A percentile compares a stretch with the other conserved stretches of the same genome.
Evolutionary conservation across 2,329 filamentous ascomycete genomes (phyloP).

Genomic region (Penicillium sp.): DNA sequence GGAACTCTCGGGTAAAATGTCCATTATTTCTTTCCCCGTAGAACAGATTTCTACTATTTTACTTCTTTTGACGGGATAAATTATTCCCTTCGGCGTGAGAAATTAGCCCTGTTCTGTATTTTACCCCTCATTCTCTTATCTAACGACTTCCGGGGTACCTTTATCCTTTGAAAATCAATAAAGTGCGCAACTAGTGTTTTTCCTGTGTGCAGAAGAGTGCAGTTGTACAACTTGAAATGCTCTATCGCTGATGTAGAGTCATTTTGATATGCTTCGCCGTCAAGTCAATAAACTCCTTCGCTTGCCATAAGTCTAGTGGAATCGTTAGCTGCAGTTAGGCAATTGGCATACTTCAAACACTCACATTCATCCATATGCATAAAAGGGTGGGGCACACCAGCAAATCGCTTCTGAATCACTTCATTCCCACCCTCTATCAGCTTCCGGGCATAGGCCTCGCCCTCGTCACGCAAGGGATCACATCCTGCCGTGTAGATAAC

Average conservation of each 20-base stretch:
- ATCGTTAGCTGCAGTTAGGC: background rate
- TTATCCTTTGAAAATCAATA: background rate
- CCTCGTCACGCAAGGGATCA: slow-evolving; percentile 51
- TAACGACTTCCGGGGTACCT: too few species aligned
- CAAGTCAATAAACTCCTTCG: slow-evolving; percentile 30
- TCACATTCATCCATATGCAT: slow-evolving; percentile 47
- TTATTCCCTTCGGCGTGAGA: too few species aligned
- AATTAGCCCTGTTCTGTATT: too few species aligned
- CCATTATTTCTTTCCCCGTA: too few species aligned
- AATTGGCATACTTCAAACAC: background rate
- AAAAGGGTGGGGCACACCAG: slow-evolving; percentile 51
- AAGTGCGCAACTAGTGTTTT: background rate
- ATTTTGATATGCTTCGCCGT: slow-evolving; percentile 20
- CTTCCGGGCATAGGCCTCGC: slow-evolving; percentile 47
- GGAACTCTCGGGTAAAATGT: too few species aligned
- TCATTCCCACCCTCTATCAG: slow-evolving; percentile 47
- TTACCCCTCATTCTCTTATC: too few species aligned
- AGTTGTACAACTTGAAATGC: background rate
- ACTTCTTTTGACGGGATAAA: too few species aligned
- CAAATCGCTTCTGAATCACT: slow-evolving; percentile 48
- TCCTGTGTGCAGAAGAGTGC: too few species aligned
- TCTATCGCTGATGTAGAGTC: slow-evolving; percentile 13
- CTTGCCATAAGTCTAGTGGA: slow-evolving; percentile 26
- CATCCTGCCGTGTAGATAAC: slow-evolving; percentile 46
- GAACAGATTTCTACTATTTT: too few species aligned